These are phyloP conservation scores for Aspergillus aculeatinus DNA, from an alignment of 2,329 filamentous ascomycete species.

Conservation along the genomic window DNA sequence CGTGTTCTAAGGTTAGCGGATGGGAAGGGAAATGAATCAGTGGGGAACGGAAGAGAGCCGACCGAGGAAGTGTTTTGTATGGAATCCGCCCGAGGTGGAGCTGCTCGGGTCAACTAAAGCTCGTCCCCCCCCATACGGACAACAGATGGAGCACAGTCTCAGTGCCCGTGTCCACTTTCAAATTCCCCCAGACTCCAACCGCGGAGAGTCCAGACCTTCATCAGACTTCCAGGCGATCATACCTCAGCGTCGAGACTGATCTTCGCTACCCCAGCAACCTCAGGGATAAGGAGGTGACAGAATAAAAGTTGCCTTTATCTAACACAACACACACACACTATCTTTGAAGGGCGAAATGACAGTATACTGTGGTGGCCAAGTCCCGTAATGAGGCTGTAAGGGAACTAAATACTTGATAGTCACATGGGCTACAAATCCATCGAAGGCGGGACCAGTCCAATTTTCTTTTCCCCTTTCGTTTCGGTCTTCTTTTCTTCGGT, in stretches of 20 bases:
- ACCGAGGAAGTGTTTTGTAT: neutral
- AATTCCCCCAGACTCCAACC: neutral
- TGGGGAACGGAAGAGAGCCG: neutral
- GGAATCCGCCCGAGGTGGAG: neutral
- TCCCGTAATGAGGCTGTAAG: conserved; percentile 2
- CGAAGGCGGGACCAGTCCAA: neutral
- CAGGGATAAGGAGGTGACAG: neutral
- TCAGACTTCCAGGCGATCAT: neutral
- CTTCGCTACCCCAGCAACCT: neutral
- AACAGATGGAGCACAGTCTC: neutral
- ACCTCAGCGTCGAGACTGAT: neutral
- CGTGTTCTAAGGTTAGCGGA: neutral
- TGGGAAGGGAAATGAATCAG: neutral
- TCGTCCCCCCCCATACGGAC: neutral
- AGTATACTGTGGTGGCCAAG: neutral
- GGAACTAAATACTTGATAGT: conserved; percentile 2
- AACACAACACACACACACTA: neutral
- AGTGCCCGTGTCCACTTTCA: neutral
- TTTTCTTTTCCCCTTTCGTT: neutral
- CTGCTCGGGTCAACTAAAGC: neutral
- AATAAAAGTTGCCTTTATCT: neutral
- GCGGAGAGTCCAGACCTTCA: neutral
- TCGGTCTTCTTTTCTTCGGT: neutral
- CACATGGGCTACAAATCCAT: conserved; percentile 2
- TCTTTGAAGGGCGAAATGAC: neutral